A percentile compares a stretch with the other conserved stretches of the same genome.
Conservation (phyloP, 768 basidiomycete species). For the Fistulinella prunicolor region DNA sequence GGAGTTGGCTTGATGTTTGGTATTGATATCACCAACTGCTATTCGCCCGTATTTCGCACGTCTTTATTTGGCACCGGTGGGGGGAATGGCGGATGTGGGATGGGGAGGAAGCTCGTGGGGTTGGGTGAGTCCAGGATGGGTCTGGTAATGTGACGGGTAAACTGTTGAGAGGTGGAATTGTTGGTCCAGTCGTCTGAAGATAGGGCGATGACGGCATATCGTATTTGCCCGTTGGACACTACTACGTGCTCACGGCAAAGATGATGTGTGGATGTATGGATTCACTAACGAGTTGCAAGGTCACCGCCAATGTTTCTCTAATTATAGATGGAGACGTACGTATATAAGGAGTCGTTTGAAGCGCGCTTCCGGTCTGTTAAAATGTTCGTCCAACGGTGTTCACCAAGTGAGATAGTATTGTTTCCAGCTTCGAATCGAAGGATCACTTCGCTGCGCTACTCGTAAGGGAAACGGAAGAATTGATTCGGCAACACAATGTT, state of each 20-base stretch:
- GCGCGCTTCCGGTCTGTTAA: slow-evolving; percentile 3
- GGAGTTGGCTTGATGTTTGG: slow-evolving; percentile 1
- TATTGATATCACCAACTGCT: background rate
- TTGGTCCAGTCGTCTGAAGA: slow-evolving; percentile 27
- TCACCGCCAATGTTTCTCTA: slow-evolving; percentile 32
- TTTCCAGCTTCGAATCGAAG: slow-evolving; percentile 26
- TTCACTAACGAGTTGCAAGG: slow-evolving; percentile 24
- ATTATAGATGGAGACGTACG: slow-evolving; percentile 28
- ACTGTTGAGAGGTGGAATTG: slow-evolving; percentile 6
- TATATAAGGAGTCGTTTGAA: slow-evolving; percentile 14
- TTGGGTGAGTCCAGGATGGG: slow-evolving; percentile 23
- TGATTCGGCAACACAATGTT: background rate
- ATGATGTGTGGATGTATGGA: background rate
- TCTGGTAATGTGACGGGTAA: slow-evolving; percentile 27
- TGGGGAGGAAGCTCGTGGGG: slow-evolving; percentile 16
- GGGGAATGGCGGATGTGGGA: slow-evolving; percentile 15
- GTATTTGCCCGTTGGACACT: too few relatives aligned
- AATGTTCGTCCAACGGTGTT: slow-evolving; percentile 24
- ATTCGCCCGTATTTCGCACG: background rate
- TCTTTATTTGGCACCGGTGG: background rate
- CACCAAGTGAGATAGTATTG: slow-evolving; percentile 24
- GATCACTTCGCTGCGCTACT: slow-evolving; percentile 29
- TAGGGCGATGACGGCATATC: too few relatives aligned
- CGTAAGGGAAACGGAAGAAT: background rate
- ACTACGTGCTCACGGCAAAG: too few relatives aligned